Conservation (phyloP, 2,329 filamentous ascomycete species). For the Arthrobotrys sinensis region DNA sequence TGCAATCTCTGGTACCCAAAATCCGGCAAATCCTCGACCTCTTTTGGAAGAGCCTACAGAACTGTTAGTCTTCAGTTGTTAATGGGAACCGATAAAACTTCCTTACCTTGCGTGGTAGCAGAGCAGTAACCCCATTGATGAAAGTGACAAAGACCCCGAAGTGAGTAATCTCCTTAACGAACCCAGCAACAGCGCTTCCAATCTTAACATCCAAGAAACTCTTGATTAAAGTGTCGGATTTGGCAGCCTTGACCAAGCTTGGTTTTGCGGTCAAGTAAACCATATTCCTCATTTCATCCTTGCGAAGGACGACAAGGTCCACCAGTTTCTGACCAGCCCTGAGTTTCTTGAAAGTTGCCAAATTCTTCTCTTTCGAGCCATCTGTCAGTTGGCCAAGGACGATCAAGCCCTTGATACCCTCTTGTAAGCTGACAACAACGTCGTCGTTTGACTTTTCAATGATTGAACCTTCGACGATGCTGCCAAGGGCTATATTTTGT, state of each 20-base stretch:
- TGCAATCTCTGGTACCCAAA: conserved; percentile 86
- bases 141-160: conserved; percentile 93
- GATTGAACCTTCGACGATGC: conserved; percentile 82
- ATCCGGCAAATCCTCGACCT: conserved; percentile 77
- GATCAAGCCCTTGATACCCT: conserved; percentile 83
- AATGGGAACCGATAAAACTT: not conserved
- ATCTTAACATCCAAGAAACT: conserved; percentile 80
- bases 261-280: conserved; percentile 87
- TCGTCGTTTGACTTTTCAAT: conserved; percentile 85
- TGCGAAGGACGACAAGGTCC: conserved; percentile 88
- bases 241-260: conserved; percentile 82
- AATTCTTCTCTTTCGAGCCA: conserved; percentile 83
- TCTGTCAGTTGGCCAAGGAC: conserved; percentile 86
- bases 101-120: conserved; percentile 74
- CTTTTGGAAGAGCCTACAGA: conserved; percentile 81
- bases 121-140: conserved; percentile 80
- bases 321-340: conserved; percentile 85
- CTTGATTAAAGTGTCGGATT: conserved; percentile 79
- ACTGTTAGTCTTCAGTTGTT: conserved; percentile 23
- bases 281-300: conserved; percentile 81
- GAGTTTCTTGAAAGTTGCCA: conserved; percentile 83
- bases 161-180: conserved; percentile 85
- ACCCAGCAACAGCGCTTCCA: conserved; percentile 80
- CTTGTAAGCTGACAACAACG: conserved; percentile 80
- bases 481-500: conserved; percentile 80